Percentiles rank a stretch among this genome's conserved stretches.
Conservation (phyloP, 805 yeast genomes). For the Ascoidea asiatica region DNA sequence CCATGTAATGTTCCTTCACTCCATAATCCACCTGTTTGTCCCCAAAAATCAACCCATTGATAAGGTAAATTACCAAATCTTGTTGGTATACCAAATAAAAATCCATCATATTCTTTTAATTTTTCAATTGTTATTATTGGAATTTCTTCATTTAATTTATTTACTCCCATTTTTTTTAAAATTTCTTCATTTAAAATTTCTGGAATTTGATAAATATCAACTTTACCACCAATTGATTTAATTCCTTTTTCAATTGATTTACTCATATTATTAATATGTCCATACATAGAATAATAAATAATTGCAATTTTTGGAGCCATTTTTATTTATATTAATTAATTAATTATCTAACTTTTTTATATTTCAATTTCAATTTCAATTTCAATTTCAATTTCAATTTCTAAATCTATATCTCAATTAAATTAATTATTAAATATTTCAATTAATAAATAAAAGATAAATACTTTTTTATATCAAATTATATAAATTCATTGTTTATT, state of each 20-base stretch:
- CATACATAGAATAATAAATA: constrained; percentile 70
- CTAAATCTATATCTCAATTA: too few relatives aligned
- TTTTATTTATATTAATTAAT: too few relatives aligned
- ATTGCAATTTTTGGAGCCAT: constrained; percentile 50
- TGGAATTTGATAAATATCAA: constrained; percentile 64
- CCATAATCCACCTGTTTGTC: constrained; percentile 67
- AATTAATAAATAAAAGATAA: too few relatives aligned
- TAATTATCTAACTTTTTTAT: too few relatives aligned
- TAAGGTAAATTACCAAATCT: constrained; percentile 67
- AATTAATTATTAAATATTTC: too few relatives aligned
- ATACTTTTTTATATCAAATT: too few relatives aligned
- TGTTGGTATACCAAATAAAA: constrained; percentile 70
- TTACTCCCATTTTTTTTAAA: constrained; percentile 53
- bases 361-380: too few relatives aligned
- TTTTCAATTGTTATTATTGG: constrained; percentile 48
- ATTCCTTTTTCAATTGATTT: constrained; percentile 57
- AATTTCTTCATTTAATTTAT: constrained; percentile 34
- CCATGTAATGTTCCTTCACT: constrained; percentile 55
- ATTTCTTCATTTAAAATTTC: constrained; percentile 61
- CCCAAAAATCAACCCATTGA: constrained; percentile 70
- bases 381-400: too few relatives aligned
- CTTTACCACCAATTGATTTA: constrained; percentile 54
- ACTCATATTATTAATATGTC: constrained; percentile 62
- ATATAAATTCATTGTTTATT: too few relatives aligned
- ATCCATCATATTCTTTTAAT: constrained; percentile 53